Evolutionary conservation across 441 rosid species (phyloP), one percentile per base, ranked within the genome.

Genomic region (Caryocar brasiliense): DNA sequence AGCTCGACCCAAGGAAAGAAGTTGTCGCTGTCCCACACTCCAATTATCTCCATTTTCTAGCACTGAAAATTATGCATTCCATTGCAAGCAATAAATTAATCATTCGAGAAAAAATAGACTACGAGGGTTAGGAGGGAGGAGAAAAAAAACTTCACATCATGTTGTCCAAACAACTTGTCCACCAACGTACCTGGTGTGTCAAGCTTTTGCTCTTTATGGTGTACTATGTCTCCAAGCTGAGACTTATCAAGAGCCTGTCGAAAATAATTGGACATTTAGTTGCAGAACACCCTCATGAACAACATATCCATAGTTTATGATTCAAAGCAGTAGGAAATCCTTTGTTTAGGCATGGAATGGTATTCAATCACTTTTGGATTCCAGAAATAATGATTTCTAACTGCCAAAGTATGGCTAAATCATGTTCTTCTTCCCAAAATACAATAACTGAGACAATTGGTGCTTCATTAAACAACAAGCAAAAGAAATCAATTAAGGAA

Each of bases 11-110:
- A 93, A 73, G 27, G 99, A 76, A 65, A 93, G 91, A 38, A 93
- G 89, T 64, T 93, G 99, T 43, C 97, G 71, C 60, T 93, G 97
- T 46, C 99, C 99, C 60, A 93, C 96, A 62, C 99, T 93, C 99
- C 99, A 93, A 77, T 93, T 93, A 60, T 93, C 99, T 70, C 99
- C 99, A 71, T 80, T 93, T 68, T 93, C 99, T 50, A 83, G 47
- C 47, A 92, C 97, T 92, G 66, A 43, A 66, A 25, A 44, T 23
- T 47, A 49, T 41, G 44, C 46, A 54, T 21, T 22, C 27, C 2
- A 25, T 37, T n/a, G 11, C 44, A 34, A 20, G 11, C 44, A 34
- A 20, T 7, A 11, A 45, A 28, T 14, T 18, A 41, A 8, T n/a
- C 11, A 38, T 33, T 29, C n/a, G 20, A 5, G 10, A 22, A 46